phyloP scores from a whole-genome alignment of 305 asterid genomes.

The Euphrasia arctica region DNA sequence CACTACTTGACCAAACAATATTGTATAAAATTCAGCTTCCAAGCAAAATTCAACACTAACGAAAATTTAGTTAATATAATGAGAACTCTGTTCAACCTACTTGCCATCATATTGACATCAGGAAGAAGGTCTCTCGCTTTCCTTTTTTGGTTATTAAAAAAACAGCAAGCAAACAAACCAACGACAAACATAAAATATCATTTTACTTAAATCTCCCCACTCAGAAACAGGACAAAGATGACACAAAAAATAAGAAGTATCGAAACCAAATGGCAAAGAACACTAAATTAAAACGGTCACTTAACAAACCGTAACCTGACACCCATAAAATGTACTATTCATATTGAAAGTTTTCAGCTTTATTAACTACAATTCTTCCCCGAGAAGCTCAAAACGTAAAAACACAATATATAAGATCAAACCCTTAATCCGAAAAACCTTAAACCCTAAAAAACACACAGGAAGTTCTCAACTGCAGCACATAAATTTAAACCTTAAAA shows the following conservation, averaged over 20 bases:
- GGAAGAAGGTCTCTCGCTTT: not conserved
- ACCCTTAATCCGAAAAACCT: not conserved
- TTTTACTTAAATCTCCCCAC: not conserved
- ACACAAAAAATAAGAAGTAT: not conserved
- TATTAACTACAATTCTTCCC: slow-evolving; percentile 13
- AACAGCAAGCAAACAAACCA: not conserved
- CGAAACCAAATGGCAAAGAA: not conserved
- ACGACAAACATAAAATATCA: not conserved
- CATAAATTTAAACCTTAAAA: not conserved
- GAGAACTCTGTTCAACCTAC: no score
- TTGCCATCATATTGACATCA: not conserved
- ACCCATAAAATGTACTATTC: slow-evolving; percentile 32
- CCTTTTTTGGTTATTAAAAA: not conserved
- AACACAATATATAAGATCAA: not conserved
- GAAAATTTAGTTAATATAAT: not conserved
- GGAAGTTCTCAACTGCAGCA: not conserved
- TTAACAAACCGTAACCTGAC: slow-evolving; percentile 28
- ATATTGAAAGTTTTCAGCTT: not conserved
- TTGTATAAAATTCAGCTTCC: slow-evolving; percentile 7
- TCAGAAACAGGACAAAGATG: not conserved
- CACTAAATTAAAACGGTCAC: not conserved
- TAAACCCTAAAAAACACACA: not conserved
- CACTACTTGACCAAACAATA: not conserved
- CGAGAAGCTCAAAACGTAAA: not conserved
- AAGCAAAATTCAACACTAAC: not conserved